Evolutionary conservation across 2,329 filamentous ascomycete genomes (phyloP).

Genomic region (Lojkania enalia): DNA sequence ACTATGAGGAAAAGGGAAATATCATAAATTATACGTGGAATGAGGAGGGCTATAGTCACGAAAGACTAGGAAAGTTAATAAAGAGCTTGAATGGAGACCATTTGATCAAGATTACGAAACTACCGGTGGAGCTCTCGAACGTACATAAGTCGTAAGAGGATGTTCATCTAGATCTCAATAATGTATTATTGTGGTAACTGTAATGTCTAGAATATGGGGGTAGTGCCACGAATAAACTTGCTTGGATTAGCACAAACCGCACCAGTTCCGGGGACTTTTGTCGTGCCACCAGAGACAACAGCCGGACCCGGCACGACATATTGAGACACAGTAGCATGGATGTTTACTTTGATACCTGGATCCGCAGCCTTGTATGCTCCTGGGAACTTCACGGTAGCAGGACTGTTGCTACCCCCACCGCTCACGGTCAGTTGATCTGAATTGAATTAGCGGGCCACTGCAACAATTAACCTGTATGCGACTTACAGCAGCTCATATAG

Average conservation of each 20-base stretch:
- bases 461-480: neutral
- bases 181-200: too few species aligned
- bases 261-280: slow-evolving; percentile 13
- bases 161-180: too few species aligned
- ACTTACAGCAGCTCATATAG: slow-evolving; percentile 41
- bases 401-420: slow-evolving; percentile 21
- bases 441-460: neutral
- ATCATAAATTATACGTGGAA: slow-evolving; percentile 65
- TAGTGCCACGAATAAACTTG: slow-evolving; percentile 13
- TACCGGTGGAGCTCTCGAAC: slow-evolving; percentile 27
- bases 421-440: slow-evolving; percentile 31
- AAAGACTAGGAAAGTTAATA: slow-evolving; percentile 55
- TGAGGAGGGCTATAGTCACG: slow-evolving; percentile 61
- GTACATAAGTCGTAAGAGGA: too few species aligned
- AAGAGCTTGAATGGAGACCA: slow-evolving; percentile 56
- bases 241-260: slow-evolving; percentile 21
- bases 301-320: slow-evolving; percentile 54
- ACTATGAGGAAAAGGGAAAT: slow-evolving; percentile 60
- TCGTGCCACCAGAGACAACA: slow-evolving; percentile 22
- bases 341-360: slow-evolving; percentile 33
- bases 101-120: slow-evolving; percentile 49
- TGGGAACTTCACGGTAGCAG: slow-evolving; percentile 28
- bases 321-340: slow-evolving; percentile 25
- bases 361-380: slow-evolving; percentile 29
- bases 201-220: too few species aligned